Evolutionary conservation across 129 eudicot genomes (phyloP), one percentile per base, ranked within the genome.

Genomic region (Glebionis coronaria): DNA sequence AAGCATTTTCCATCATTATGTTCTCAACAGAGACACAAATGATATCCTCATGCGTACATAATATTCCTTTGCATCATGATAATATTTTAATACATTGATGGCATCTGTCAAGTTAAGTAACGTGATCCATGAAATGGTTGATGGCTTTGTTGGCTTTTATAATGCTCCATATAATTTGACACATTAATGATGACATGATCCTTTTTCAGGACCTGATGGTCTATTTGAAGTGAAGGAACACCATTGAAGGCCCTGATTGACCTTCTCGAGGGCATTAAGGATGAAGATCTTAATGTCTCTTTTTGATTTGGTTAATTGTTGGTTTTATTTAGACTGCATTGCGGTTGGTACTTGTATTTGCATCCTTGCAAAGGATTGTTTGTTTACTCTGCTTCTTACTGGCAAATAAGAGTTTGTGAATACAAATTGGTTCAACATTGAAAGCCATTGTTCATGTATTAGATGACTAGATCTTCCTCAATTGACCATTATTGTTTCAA

Each of bases 181-280:
- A 20, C 11, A 11, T 57, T 10, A 27, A 45, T 44, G 4, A 20
- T 64, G 69, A 21, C 29, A 20, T 16, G 0, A 29, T 54, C 12
- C 60, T 9, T 13, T 20, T 54, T 54, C 8, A 54, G 6, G 60
- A 9, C 57, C 95, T 31, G 90, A 87, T 81, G 96, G 96, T 61
- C 87, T 88, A 27, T 88, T 88, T 75, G 89, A 88, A 80, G 65
- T 66, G 5, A 90, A 86, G 83, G 75, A 77, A 60, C 88, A 90
- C 70, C 97, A 90, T 46, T 90, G 74, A 86, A 44, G 27, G 27
- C 29, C 6, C 45, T 0, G 0, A 5, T 54, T 23, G 70, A 68
- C 12, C 19, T 21, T 67, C 55, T 51, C 28, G 28, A 61, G 51
- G 70, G 50, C 44, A 13, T 52, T 53, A n/a, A 12, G 44, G 68